Evolutionary conservation across 2,329 filamentous ascomycete genomes (phyloP).

Genomic region (Chaetomiaceae sp.): DNA sequence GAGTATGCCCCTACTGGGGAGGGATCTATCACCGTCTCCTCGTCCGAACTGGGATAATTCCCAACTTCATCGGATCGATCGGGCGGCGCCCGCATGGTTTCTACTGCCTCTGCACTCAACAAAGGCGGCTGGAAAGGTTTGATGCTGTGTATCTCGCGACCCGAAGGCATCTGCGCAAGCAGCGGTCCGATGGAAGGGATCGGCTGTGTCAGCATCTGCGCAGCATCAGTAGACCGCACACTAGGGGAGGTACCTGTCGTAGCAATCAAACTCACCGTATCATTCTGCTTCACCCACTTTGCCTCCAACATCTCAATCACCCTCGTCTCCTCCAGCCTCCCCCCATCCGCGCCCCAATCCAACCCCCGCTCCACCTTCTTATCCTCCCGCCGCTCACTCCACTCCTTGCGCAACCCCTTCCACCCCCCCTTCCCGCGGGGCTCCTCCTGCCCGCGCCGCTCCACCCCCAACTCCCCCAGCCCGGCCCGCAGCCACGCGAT

Average conservation of each 20-base stretch:
- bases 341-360: slow-evolving; percentile 77
- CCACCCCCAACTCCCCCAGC: slow-evolving; percentile 67
- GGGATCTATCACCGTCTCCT: slow-evolving; percentile 32
- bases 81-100: slow-evolving; percentile 54
- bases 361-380: slow-evolving; percentile 68
- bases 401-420: slow-evolving; percentile 65
- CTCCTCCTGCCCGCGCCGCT: slow-evolving; percentile 45
- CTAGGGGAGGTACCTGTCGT: not conserved
- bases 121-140: slow-evolving; percentile 62
- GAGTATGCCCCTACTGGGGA: slow-evolving; percentile 48
- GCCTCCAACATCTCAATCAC: slow-evolving; percentile 81
- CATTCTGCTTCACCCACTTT: slow-evolving; percentile 92
- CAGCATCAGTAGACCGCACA: not conserved
- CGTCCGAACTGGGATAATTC: slow-evolving; percentile 42
- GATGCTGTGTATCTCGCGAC: slow-evolving; percentile 75
- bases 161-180: slow-evolving; percentile 76
- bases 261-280: slow-evolving; percentile 60
- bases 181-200: slow-evolving; percentile 70
- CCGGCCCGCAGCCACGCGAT: slow-evolving; percentile 84
- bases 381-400: slow-evolving; percentile 74
- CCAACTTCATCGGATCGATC: slow-evolving; percentile 42
- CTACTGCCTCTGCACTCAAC: slow-evolving; percentile 62
- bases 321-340: slow-evolving; percentile 75
- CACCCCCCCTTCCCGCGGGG: slow-evolving; percentile 45
- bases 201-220: slow-evolving; percentile 71